Conservation (phyloP, 129 eudicot genomes). For the Centrapalus pauciflorus region DNA sequence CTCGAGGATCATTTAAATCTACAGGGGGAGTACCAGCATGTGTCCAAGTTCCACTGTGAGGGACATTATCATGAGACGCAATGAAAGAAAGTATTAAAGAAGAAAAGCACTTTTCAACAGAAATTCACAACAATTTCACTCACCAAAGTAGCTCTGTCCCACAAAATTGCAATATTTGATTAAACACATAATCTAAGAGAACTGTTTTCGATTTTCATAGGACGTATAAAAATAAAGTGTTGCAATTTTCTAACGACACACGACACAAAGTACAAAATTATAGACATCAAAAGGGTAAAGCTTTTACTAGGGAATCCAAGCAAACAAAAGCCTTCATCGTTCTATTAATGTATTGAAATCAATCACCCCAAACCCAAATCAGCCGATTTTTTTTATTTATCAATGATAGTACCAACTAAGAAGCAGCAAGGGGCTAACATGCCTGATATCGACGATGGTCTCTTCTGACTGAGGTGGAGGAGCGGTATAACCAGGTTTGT, state of each 20-base stretch:
- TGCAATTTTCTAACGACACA: no score
- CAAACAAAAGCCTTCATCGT: not conserved
- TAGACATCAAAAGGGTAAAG: not conserved
- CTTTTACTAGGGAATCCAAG: not conserved
- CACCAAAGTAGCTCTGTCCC: no score
- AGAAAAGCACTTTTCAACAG: not conserved
- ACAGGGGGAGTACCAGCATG: constrained; percentile 66
- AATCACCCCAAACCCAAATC: no score
- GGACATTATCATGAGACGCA: constrained; percentile 25
- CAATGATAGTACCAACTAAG: not conserved
- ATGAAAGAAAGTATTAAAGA: not conserved
- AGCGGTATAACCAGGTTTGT: constrained; percentile 71
- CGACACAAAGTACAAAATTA: not conserved
- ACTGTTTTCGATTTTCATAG: no score
- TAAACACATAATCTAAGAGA: no score
- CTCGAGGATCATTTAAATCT: constrained; percentile 74
- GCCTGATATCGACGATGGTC: constrained; percentile 67
- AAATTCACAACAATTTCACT: no score
- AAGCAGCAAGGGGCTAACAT: constrained; percentile 14
- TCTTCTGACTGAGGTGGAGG: constrained; percentile 50
- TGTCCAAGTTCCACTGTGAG: constrained; percentile 69
- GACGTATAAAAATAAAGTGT: no score
- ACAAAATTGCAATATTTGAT: no score
- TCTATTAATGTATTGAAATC: not conserved
- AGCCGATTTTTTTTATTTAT: not conserved